A percentile compares a stretch with the other conserved stretches of the same genome.
Conservation (phyloP, 2,329 filamentous ascomycete species). For the Zymoseptoria passerinii region DNA sequence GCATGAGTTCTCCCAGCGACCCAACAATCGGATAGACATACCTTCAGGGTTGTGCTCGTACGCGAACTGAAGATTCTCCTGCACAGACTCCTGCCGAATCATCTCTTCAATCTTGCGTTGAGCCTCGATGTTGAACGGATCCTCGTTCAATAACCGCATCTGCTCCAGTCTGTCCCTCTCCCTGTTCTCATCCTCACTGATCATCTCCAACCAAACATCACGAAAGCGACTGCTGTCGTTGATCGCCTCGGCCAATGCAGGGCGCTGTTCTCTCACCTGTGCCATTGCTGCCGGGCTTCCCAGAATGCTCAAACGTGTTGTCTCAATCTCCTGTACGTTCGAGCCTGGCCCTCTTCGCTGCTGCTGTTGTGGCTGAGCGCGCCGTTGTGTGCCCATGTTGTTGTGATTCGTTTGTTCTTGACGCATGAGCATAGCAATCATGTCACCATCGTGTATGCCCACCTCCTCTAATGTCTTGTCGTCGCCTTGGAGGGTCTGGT, state of each 20-base stretch:
- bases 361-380: slow-evolving; percentile 31
- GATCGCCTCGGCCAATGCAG: slow-evolving; percentile 66
- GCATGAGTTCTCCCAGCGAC: slow-evolving; percentile 1
- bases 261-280: slow-evolving; percentile 62
- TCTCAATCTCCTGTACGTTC: slow-evolving; percentile 55
- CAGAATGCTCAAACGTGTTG: slow-evolving; percentile 72
- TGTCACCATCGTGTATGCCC: slow-evolving; percentile 77
- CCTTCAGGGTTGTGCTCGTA: slow-evolving; percentile 97
- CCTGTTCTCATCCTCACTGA: slow-evolving; percentile 61
- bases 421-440: slow-evolving; percentile 76
- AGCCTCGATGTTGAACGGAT: slow-evolving; percentile 88
- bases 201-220: slow-evolving; percentile 59
- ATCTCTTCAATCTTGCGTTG: slow-evolving; percentile 93
- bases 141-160: slow-evolving; percentile 78
- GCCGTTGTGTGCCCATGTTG: slow-evolving; percentile 27
- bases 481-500: slow-evolving; percentile 68
- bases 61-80: slow-evolving; percentile 91
- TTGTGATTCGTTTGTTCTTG: slow-evolving; percentile 41
- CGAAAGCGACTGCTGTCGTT: slow-evolving; percentile 71
- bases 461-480: slow-evolving; percentile 73
- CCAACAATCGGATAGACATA: slow-evolving; percentile 37
- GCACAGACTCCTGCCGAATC: slow-evolving; percentile 87
- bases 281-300: slow-evolving; percentile 66
- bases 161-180: slow-evolving; percentile 72
- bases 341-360: slow-evolving; percentile 8